phyloP scores from a whole-genome alignment of 257 asterid genomes.

The Gardenia jasminoides region DNA sequence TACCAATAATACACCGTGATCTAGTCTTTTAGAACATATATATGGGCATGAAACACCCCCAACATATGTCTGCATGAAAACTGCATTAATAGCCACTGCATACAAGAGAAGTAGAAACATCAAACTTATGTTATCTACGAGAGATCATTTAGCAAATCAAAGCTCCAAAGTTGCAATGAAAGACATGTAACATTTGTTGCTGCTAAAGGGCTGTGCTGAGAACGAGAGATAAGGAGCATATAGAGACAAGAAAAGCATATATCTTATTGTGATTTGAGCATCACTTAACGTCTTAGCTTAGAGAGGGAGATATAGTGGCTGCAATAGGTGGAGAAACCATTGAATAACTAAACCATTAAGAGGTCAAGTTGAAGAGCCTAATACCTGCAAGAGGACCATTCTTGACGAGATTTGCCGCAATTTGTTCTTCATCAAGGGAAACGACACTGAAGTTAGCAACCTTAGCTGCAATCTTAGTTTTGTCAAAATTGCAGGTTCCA shows the following conservation, averaged over 20 bases:
- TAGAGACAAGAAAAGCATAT: neutral
- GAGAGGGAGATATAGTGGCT: neutral
- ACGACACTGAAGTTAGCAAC: conserved; percentile 91
- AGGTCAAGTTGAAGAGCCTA: conserved; percentile 5
- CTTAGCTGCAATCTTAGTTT: conserved; percentile 68
- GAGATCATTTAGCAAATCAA: neutral
- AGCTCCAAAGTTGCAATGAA: neutral
- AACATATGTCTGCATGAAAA: conserved; percentile 79
- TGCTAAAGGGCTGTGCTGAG: neutral
- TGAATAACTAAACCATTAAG: neutral
- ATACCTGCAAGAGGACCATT: conserved; percentile 92
- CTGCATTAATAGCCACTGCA: conserved; percentile 89
- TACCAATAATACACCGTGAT: conserved; percentile 79
- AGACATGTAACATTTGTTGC: neutral
- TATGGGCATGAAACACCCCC: conserved; percentile 87
- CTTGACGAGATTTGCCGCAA: conserved; percentile 86
- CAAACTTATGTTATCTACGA: neutral
- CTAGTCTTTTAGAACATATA: conserved; percentile 61
- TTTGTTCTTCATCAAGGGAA: conserved; percentile 80
- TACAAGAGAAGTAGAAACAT: neutral
- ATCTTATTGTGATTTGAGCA: neutral
- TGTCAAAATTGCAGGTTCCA: conserved; percentile 71
- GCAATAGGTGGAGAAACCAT: neutral
- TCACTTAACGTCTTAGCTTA: neutral
- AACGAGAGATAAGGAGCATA: neutral